These are phyloP conservation scores for Coemansia sp. DNA, from an alignment of 192 early-diverging fungal species.

Conservation along the genomic window DNA sequence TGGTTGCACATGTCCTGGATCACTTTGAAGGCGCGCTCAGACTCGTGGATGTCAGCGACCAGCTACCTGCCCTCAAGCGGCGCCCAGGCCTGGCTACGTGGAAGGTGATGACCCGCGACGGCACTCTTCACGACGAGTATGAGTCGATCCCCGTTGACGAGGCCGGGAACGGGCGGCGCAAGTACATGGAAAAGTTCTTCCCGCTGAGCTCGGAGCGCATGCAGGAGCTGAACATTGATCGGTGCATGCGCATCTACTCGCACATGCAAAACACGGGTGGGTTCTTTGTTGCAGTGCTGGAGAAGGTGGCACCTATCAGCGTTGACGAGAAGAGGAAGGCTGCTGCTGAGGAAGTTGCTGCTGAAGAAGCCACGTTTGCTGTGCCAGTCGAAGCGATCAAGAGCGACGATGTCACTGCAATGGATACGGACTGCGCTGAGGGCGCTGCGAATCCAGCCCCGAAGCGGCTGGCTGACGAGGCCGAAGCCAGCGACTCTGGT, in stretches of 20 bases:
- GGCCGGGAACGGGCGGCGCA: constrained; percentile 40
- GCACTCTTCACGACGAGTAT: constrained; percentile 56
- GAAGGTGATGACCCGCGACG: constrained; percentile 84
- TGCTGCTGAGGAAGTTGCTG: neutral
- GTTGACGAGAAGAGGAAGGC: constrained; percentile 46
- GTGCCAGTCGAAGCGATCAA: constrained; percentile 13
- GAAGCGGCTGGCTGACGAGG: constrained; percentile 7
- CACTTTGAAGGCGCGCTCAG: constrained; percentile 68
- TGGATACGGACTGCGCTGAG: neutral
- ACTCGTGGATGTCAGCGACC: constrained; percentile 83
- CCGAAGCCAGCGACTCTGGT: constrained; percentile 5
- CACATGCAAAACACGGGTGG: constrained; percentile 96
- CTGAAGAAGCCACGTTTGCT: neutral
- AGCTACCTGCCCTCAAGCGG: constrained; percentile 79
- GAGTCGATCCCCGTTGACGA: constrained; percentile 43
- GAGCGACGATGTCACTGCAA: constrained; percentile 6
- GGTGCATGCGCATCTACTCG: constrained; percentile 89
- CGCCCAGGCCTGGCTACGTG: constrained; percentile 81
- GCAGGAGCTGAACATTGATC: constrained; percentile 64
- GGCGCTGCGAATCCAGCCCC: constrained; percentile 15
- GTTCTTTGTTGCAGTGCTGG: constrained; percentile 96
- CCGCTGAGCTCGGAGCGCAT: constrained; percentile 60
- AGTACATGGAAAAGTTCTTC: constrained; percentile 63
- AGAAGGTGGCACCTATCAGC: constrained; percentile 80
- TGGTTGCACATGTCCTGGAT: constrained; percentile 82